These are phyloP conservation scores for Phtheirospermum japonicum DNA, from an alignment of 257 asterid genomes.

Conservation along the genomic window DNA sequence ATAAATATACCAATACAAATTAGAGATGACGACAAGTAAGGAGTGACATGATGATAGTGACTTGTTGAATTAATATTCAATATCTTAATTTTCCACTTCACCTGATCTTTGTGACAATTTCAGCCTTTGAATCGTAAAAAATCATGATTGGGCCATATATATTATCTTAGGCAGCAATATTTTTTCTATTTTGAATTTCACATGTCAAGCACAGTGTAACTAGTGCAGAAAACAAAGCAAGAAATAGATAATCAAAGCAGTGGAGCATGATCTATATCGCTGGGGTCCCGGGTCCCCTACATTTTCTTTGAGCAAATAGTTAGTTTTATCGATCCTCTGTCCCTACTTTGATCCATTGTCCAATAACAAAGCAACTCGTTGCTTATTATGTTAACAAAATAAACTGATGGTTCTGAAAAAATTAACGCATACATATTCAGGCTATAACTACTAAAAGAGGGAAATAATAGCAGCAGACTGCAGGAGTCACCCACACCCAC, in stretches of 20 bases:
- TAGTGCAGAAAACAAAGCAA: constrained; percentile 1
- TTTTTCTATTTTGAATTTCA: neutral
- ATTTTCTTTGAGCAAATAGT: neutral
- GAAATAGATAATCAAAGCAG: neutral
- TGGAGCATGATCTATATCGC: neutral
- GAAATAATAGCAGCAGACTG: constrained; percentile 1
- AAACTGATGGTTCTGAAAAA: neutral
- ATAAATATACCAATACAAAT: neutral
- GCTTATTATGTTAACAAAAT: constrained; percentile 3
- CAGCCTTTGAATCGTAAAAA: constrained; percentile 8
- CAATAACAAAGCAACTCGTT: constrained; percentile 2
- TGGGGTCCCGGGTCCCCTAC: neutral
- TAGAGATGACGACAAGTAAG: constrained; percentile 5
- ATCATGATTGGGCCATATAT: neutral
- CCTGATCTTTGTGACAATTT: neutral
- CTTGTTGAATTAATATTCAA: constrained; percentile 17
- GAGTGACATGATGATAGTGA: constrained; percentile 19
- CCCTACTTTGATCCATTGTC: neutral
- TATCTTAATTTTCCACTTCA: neutral
- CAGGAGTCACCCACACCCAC: neutral
- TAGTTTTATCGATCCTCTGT: neutral
- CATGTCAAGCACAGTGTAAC: neutral
- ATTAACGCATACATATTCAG: neutral
- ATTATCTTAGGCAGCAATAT: constrained; percentile 15
- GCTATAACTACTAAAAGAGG: constrained; percentile 15